Percentiles rank a stretch among this genome's conserved stretches.
phyloP scores from a whole-genome alignment of 768 basidiomycete species.

The Psilocybe sp. region DNA sequence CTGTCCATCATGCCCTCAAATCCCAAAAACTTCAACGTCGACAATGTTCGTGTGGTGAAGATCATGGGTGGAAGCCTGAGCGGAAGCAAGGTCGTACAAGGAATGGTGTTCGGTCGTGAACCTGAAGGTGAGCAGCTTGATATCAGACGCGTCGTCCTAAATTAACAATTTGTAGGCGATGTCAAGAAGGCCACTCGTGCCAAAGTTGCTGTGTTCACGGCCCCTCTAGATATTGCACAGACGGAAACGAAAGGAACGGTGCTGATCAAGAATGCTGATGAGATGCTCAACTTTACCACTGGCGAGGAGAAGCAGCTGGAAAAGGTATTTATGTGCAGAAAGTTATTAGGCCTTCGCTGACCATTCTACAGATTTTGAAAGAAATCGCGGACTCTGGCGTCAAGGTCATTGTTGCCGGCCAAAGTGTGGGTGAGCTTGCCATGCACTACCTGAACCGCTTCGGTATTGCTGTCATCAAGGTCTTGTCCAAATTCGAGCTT shows the following conservation, averaged over 20 bases:
- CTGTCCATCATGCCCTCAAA: slow-evolving; percentile 88
- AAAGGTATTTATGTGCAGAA: slow-evolving; percentile 45
- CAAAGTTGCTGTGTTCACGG: slow-evolving; percentile 96
- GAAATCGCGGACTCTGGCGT: slow-evolving; percentile 97
- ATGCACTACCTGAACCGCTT: slow-evolving; percentile 95
- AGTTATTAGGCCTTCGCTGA: neutral
- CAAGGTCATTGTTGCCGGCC: slow-evolving; percentile 90
- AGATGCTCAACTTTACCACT: slow-evolving; percentile 94
- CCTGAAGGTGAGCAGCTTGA: slow-evolving; percentile 68
- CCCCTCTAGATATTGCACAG: slow-evolving; percentile 88
- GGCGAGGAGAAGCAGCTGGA: slow-evolving; percentile 97
- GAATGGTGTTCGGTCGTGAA: slow-evolving; percentile 98
- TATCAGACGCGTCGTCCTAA: neutral
- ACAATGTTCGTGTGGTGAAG: slow-evolving; percentile 97
- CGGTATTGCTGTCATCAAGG: slow-evolving; percentile 93
- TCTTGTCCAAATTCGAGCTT: slow-evolving; percentile 96
- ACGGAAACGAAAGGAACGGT: slow-evolving; percentile 99
- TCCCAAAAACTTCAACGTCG: slow-evolving; percentile 93
- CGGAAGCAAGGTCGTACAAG: slow-evolving; percentile 84
- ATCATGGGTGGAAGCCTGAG: slow-evolving; percentile 94
- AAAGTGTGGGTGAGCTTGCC: slow-evolving; percentile 91
- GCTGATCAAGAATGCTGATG: slow-evolving; percentile 89
- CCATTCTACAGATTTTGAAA: slow-evolving; percentile 73
- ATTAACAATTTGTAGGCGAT: slow-evolving; percentile 44
- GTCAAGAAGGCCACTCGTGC: slow-evolving; percentile 81